Percentiles rank a stretch among this genome's conserved stretches.
Conservation (phyloP, 345 rosid species). For the Conringia planisiliqua region DNA sequence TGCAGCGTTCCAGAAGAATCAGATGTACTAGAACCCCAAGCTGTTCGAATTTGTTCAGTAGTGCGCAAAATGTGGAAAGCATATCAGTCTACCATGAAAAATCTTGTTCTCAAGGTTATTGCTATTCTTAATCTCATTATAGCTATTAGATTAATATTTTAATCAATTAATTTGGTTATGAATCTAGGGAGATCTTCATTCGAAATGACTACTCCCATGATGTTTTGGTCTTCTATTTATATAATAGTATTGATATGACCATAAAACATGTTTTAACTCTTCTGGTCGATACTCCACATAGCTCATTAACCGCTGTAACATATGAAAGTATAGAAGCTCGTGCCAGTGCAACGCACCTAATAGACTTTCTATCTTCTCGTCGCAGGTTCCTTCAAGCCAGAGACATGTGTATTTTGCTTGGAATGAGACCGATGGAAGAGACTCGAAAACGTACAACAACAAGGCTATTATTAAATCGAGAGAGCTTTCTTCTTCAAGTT, state of each 20-base stretch:
- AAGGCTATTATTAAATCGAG: conserved; percentile 54
- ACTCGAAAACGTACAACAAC: conserved; percentile 37
- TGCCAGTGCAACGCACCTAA: neutral
- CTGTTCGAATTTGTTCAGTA: conserved; percentile 75
- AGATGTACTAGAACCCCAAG: conserved; percentile 68
- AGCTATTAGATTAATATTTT: neutral
- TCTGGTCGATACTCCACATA: neutral
- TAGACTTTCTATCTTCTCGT: conserved; percentile 4
- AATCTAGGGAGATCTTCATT: neutral
- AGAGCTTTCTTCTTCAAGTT: conserved; percentile 57
- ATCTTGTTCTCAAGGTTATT: conserved; percentile 62
- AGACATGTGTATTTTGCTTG: conserved; percentile 71
- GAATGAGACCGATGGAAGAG: conserved; percentile 58
- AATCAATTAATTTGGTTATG: conserved; percentile 3
- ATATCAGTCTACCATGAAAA: conserved; percentile 59
- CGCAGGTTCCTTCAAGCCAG: conserved; percentile 94
- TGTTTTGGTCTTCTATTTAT: neutral
- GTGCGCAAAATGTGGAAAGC: conserved; percentile 86
- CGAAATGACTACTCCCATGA: neutral
- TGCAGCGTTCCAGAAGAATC: conserved; percentile 58
- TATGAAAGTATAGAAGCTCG: conserved; percentile 2
- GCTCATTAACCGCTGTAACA: neutral
- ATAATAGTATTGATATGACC: neutral
- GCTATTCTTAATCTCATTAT: neutral
- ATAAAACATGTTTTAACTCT: neutral